A percentile compares a stretch with the other conserved stretches of the same genome.
These are phyloP conservation scores for Brassica juncea DNA, from an alignment of 345 rosid species.

Conservation along the genomic window DNA sequence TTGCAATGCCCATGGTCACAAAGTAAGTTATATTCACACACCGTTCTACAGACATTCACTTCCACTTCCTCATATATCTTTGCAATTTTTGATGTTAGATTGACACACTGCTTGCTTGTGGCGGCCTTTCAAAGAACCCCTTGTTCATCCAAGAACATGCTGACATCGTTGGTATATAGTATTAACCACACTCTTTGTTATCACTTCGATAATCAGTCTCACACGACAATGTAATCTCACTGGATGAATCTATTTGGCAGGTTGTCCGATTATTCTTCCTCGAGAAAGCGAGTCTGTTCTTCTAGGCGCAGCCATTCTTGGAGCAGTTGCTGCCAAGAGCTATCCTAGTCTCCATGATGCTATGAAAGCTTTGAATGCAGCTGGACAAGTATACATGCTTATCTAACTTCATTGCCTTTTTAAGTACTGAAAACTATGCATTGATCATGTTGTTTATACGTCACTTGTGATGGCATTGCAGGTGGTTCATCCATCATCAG, in stretches of 20 bases:
- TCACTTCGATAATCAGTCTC: neutral
- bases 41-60: neutral
- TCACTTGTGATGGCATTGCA: neutral
- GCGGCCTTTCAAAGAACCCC: constrained; percentile 89
- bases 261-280: constrained; percentile 87
- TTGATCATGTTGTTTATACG: neutral
- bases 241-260: constrained; percentile 39
- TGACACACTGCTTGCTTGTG: constrained; percentile 86
- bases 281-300: constrained; percentile 89
- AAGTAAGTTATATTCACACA: constrained; percentile 46
- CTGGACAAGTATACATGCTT: constrained; percentile 67
- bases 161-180: constrained; percentile 72
- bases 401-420: neutral
- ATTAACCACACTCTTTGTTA: neutral
- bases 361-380: constrained; percentile 81
- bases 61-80: constrained; percentile 7
- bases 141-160: constrained; percentile 89
- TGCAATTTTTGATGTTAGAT: constrained; percentile 53
- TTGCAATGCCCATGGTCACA: constrained; percentile 89
- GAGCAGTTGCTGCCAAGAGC: constrained; percentile 80
- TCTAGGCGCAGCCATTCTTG: constrained; percentile 93
- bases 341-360: constrained; percentile 70
- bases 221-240: neutral
- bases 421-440: neutral
- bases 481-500: neutral